Conservation (phyloP, 805 yeast species). For the Starmerella apis region DNA sequence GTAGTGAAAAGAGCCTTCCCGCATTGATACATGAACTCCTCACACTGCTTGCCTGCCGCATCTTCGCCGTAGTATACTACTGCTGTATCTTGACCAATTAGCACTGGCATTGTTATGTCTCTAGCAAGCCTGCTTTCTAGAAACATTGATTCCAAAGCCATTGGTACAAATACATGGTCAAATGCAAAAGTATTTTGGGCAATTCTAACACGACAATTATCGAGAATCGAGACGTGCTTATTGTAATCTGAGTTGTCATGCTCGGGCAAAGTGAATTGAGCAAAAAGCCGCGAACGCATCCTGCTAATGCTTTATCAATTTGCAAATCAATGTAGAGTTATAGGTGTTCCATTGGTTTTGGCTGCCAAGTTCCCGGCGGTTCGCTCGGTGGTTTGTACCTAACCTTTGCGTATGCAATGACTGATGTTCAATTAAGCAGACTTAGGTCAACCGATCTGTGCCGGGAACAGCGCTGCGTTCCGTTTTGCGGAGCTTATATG, state of each 20-base stretch:
- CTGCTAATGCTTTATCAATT: neutral
- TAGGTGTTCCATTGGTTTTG: too few species aligned
- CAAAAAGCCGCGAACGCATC: neutral
- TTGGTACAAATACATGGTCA: neutral
- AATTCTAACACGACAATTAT: neutral
- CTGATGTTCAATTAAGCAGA: neutral
- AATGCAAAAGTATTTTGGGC: neutral
- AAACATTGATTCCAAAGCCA: neutral
- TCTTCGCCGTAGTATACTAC: slow-evolving; percentile 3
- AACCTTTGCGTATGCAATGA: neutral
- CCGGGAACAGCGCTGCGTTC: too few species aligned
- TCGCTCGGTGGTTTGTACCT: neutral
- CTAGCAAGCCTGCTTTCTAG: neutral
- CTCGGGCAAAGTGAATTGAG: neutral
- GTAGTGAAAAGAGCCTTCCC: neutral
- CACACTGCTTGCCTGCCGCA: neutral
- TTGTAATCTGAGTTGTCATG: neutral
- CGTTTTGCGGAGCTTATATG: too few species aligned
- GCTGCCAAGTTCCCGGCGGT: too few species aligned
- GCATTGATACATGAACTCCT: neutral
- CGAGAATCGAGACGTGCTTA: neutral
- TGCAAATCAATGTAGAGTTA: neutral
- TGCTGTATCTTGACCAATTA: neutral
- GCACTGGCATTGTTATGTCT: neutral
- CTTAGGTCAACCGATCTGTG: too few species aligned